Evolutionary conservation across 352 stramenopile genomes (phyloP), one percentile per base, ranked within the genome.

Genomic region (Halophytophthora batemanensis): DNA sequence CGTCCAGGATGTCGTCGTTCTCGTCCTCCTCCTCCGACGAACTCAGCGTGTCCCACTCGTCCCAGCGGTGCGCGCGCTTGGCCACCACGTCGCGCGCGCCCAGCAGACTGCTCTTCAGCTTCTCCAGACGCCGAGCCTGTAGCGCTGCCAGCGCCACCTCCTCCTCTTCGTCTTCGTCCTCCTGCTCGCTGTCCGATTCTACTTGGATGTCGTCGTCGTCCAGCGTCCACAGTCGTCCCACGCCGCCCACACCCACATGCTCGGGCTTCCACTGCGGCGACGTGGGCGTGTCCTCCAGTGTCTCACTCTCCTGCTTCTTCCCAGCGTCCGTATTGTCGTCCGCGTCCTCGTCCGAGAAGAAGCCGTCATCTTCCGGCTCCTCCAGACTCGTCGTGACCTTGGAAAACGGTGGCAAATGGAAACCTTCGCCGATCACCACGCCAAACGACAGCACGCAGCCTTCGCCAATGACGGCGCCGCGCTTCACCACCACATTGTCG

Each of bases 151-250:
- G 47, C 2, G 60, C 40, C 15, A 63, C 37, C 8, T 72, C 62
- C 7, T 82, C 56, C 2, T 74, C 61, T n/a, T 72, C 56, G 17
- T 67, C 66, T 0, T 78, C 64, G 3, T 85, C 77, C 14, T 79
- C 73, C 1, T 66, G 57, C 3, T 88, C 74, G 31, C 80, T 82
- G 37, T 82, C 74, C 13, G 64, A 82, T 28, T 90, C 81, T 36
- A 85, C 69, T 53, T 88, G 66, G 58, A 88, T 86, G 25, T 83
- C 77, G 42, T 96, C 84, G 15, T 95, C 86, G 22, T 93, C 83
- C 34, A 94, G 56, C 36, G 80, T 91, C 84, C 84, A 95, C 14
- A 93, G 50, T 5, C 84, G 77, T 14, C 84, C 84, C 8, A 87
- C 77, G 18, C 84, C 84, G 17, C 70, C 74, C 0, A 66, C 61